These are phyloP conservation scores for Rhexocercosporidium sp. DNA, from an alignment of 2,329 filamentous ascomycete genomes.

Conservation along the genomic window DNA sequence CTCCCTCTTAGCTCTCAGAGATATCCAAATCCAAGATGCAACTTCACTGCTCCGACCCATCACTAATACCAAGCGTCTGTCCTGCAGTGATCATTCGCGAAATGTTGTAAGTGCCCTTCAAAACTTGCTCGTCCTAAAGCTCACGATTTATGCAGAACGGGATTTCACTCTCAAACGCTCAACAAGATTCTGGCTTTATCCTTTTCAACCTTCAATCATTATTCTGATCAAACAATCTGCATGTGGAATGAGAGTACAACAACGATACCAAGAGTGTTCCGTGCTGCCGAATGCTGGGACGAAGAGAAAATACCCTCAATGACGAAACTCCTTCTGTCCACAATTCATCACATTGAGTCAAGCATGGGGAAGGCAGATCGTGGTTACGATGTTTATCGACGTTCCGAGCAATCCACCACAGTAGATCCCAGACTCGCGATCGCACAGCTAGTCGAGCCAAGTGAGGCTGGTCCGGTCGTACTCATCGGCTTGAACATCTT, in stretches of 20 bases:
- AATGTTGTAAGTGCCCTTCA: background rate
- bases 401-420: slow-evolving; percentile 7
- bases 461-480: background rate
- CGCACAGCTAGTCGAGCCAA: slow-evolving; percentile 19
- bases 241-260: slow-evolving; percentile 19
- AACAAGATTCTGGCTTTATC: background rate
- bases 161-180: background rate
- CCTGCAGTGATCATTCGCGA: background rate
- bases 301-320: slow-evolving; percentile 2
- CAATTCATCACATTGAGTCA: slow-evolving; percentile 7
- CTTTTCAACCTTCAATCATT: background rate
- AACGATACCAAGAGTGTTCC: slow-evolving; percentile 13
- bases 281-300: slow-evolving; percentile 14
- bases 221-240: background rate
- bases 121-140: background rate
- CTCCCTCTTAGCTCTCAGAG: background rate
- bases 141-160: background rate
- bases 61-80: background rate
- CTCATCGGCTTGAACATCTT: slow-evolving; percentile 13
- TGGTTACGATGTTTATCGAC: slow-evolving; percentile 10
- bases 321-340: slow-evolving; percentile 14
- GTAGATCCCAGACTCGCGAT: slow-evolving; percentile 19
- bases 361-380: background rate
- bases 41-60: background rate
- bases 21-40: background rate